phyloP scores from a whole-genome alignment of 2,329 filamentous ascomycete species.

The Pseudocercospora eumusae region DNA sequence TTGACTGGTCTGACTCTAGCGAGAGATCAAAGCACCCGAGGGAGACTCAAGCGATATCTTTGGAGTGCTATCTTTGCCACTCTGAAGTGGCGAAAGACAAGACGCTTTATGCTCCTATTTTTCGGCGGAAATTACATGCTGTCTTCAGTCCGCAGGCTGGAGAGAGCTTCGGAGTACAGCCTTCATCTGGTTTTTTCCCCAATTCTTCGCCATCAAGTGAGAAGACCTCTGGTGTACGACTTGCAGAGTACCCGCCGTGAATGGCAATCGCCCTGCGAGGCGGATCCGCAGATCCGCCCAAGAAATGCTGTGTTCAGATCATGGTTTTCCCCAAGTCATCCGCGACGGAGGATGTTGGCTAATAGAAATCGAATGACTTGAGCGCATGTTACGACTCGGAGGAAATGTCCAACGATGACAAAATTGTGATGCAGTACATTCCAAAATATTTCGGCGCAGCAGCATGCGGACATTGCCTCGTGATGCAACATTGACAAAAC shows the following conservation, averaged over 20 bases:
- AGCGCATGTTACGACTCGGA: background rate
- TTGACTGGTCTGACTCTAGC: background rate
- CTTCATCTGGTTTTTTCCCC: too few species aligned
- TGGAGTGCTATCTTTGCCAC: background rate
- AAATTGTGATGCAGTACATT: background rate
- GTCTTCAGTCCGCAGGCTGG: background rate
- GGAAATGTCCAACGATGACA: background rate
- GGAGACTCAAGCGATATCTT: background rate
- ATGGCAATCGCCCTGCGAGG: background rate
- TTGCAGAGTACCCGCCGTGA: background rate
- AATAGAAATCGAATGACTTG: background rate
- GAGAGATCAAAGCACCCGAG: background rate
- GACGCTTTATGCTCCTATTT: background rate
- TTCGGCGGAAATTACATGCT: background rate
- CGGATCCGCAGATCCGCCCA: background rate
- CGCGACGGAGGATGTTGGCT: slow-evolving; percentile 3
- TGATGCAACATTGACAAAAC: background rate
- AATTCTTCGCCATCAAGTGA: background rate
- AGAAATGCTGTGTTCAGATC: background rate
- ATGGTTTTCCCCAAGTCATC: background rate
- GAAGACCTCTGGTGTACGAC: background rate
- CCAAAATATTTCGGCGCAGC: background rate
- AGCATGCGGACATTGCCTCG: background rate
- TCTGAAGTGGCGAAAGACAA: background rate
- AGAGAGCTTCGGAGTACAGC: too few species aligned